Conservation (phyloP, 1,139 yeast genomes). For the Hyphopichia fennica region DNA sequence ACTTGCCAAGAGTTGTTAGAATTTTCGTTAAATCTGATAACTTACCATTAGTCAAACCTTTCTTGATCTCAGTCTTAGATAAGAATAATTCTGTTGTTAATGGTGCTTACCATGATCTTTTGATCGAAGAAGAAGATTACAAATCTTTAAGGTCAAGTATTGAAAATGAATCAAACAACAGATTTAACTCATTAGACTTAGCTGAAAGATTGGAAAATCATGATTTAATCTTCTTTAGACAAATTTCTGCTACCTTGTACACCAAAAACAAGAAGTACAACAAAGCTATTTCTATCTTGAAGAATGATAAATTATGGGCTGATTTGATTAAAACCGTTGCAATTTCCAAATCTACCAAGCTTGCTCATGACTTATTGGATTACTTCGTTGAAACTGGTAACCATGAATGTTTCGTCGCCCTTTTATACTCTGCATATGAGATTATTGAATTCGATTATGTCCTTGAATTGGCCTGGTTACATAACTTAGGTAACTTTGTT, state of each 20-base stretch:
- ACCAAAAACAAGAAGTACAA: slow-evolving; percentile 92
- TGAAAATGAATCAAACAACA: slow-evolving; percentile 75
- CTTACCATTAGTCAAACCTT: slow-evolving; percentile 93
- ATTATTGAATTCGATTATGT: slow-evolving; percentile 80
- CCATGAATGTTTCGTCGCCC: slow-evolving; percentile 92
- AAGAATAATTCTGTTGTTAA: slow-evolving; percentile 91
- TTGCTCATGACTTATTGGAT: slow-evolving; percentile 83
- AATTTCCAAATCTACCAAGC: slow-evolving; percentile 72
- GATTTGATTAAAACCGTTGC: slow-evolving; percentile 94
- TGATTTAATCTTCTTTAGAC: slow-evolving; percentile 87
- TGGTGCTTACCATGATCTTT: slow-evolving; percentile 90
- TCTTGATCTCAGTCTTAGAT: slow-evolving; percentile 84
- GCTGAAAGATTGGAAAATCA: slow-evolving; percentile 94
- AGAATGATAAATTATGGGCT: slow-evolving; percentile 91
- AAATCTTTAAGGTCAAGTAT: slow-evolving; percentile 84
- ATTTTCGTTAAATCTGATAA: slow-evolving; percentile 95
- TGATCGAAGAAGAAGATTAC: slow-evolving; percentile 96
- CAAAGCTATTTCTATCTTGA: slow-evolving; percentile 84
- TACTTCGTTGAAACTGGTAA: slow-evolving; percentile 97
- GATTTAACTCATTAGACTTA: slow-evolving; percentile 87
- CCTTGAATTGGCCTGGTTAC: slow-evolving; percentile 87
- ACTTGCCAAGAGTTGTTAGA: slow-evolving; percentile 91
- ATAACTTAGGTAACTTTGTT: slow-evolving; percentile 71
- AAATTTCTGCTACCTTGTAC: slow-evolving; percentile 91
- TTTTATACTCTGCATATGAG: slow-evolving; percentile 83